Conservation (phyloP, 2,329 filamentous ascomycete genomes). For the Sporothrix brunneoviolacea region DNA sequence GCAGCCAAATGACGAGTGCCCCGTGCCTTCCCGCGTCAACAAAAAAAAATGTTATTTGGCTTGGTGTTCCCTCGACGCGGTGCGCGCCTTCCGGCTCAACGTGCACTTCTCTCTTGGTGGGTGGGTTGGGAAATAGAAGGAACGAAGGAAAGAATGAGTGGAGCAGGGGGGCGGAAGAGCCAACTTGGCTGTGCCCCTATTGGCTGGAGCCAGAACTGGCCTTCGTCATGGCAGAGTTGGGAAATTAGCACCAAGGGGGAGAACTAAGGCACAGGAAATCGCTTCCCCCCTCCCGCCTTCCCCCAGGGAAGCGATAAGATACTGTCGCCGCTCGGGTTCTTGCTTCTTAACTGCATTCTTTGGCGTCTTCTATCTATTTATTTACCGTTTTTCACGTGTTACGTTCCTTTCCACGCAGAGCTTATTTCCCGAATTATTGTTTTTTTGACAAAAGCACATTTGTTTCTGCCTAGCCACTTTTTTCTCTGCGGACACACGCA, state of each 20-base stretch:
- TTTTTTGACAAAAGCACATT: background rate
- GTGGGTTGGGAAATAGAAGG: constrained; percentile 9
- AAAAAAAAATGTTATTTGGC: constrained; percentile 1
- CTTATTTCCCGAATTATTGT: no score
- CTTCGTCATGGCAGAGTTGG: constrained; percentile 4
- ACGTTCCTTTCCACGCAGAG: background rate
- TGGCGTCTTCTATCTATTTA: background rate
- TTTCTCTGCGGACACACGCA: background rate
- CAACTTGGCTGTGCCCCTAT: constrained; percentile 1
- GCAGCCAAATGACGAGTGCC: constrained; percentile 7
- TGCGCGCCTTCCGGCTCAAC: constrained; percentile 11
- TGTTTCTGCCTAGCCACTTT: background rate
- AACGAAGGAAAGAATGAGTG: constrained; percentile 5
- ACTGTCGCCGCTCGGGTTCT: no score
- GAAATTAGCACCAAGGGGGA: constrained; percentile 7
- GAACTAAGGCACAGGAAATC: background rate
- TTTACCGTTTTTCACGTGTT: constrained; percentile 1
- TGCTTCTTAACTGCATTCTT: background rate
- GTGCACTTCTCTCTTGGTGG: background rate
- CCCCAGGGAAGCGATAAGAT: no score
- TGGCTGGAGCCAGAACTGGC: background rate
- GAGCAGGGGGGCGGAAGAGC: background rate
- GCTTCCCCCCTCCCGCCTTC: no score
- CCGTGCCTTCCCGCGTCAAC: constrained; percentile 8
- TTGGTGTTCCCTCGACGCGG: constrained; percentile 11